phyloP scores from a whole-genome alignment of 2,329 filamentous ascomycete species.

The Ceratocystis eucalypticola region DNA sequence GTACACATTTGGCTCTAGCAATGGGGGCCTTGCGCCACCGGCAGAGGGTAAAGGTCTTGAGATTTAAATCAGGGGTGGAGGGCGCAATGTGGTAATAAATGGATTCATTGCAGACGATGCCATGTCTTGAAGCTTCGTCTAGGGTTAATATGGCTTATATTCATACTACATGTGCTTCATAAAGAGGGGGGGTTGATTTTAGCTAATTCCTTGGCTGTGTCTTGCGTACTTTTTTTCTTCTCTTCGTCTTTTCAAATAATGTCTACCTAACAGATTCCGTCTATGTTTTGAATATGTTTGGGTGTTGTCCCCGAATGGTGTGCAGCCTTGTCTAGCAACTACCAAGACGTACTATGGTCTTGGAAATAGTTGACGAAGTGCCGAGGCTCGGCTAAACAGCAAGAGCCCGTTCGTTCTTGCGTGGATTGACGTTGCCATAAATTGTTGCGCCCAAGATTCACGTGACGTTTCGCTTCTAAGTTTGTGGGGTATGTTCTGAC shows the following conservation, averaged over 20 bases:
- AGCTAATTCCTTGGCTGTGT: neutral
- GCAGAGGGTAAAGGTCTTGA: conserved; percentile 16
- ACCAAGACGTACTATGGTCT: no score
- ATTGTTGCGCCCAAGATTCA: neutral
- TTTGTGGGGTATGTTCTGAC: neutral
- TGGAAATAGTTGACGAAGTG: neutral
- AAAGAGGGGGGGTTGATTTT: neutral
- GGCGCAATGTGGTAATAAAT: neutral
- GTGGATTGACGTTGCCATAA: neutral
- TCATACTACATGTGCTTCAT: neutral
- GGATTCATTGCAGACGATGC: neutral
- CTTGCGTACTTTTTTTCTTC: neutral
- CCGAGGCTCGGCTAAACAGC: neutral
- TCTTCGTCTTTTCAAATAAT: neutral
- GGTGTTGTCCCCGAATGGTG: no score
- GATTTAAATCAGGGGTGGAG: conserved; percentile 4
- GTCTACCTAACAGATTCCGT: neutral
- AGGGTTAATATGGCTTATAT: neutral
- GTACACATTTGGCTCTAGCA: conserved; percentile 37
- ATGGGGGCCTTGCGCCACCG: conserved; percentile 6
- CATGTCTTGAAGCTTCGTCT: neutral
- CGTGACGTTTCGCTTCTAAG: neutral
- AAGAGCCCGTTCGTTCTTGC: neutral
- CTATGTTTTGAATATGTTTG: neutral
- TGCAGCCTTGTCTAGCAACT: no score